Evolutionary conservation across 805 yeast species (phyloP), one percentile per base, ranked within the genome.

Genomic region (Starmerella geochares): DNA sequence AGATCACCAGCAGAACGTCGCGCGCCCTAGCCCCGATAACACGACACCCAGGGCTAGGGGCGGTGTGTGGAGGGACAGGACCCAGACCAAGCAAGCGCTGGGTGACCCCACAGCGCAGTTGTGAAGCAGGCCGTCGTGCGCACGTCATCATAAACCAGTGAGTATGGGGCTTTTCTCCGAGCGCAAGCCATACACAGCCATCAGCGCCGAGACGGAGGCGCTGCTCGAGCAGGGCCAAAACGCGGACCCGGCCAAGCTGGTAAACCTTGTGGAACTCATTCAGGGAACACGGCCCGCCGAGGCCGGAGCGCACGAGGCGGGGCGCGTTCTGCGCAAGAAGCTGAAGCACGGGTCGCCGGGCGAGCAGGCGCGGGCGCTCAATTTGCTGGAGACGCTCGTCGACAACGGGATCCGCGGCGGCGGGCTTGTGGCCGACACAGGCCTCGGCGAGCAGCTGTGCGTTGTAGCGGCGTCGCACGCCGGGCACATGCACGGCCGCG

Each of bases 271-370:
- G 31, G 79, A 80, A 42, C 71, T 79, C 23, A 73, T 77, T 47
- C 65, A 63, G 43, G 56, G 70, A 24, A 70, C 71, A 29, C 27
- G 41, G 25, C 60, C 65, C 7, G 28, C 44, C 16, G 40, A 31
- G 10, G 51, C 66, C 11, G 73, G 80, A 6, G 70, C 80, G 45
- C 65, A 71, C 29, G 99, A 92, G 64, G 90, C 94, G 1, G 96
- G 96, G 0, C 72, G 97, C 38, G 94, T 95, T 1, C 68, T 92
- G 20, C 75, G 98, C 46, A 92, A 92, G 71, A 79, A 80, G 60
- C 68, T 92, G 62, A 92, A 94, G 67, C 83, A 90, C 62, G 97
- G 96, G n/a, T 61, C 72, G 2, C 62, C 66, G 4, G 66, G 69
- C 17, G 82, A 81, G 56, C 94, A 85, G 63, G 58, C 75, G 47